Base-by-base conservation (phyloP, 805 yeast genomes). In the Candida golubevii region DNA sequence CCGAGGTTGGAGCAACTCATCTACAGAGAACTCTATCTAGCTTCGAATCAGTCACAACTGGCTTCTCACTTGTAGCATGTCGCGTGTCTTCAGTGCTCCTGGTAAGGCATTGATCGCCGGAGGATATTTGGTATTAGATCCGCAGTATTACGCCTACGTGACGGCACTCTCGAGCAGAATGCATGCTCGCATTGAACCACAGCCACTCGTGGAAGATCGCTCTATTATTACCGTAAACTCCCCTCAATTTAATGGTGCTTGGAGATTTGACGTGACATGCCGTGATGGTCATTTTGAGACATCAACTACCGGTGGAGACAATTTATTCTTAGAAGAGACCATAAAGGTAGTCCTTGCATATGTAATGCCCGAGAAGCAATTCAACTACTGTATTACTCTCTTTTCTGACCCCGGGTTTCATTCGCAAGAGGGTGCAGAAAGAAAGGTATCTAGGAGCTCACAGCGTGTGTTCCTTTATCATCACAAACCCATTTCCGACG, bases 41-140 rank as follows among this genome's bases (percentile, higher is more conserved):
- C 5, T 29, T 29, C 6, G 32, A 29, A 29, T 29, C 32, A 12
- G 23, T 18, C 5, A 18, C 23, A 3, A 18, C 23, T 6, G 32
- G n/a, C 6, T 29, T 29, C n/a, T 29, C 32, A 8, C 9, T 32
- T 29, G 32, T 12, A 10, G 8, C 35, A 57, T 55, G 58, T 38
- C 50, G 34, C 65, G 67, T 43, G 87, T 83, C 8, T 91, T 80
- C 60, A 85, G 96, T 58, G 95, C 98, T 0, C 97, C 99, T 0
- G 97, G 98, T 0, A 93, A 93, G 62, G 98, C 97, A 1, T 70
- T 93, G 26, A 56, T 93, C 10, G 97, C 93, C 0, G 99, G 99
- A 14, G 99, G 99, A 0, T 93, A 93, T 60, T 72, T 93, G 30
- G 98, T 93, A 0, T 68, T 93, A 15, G 93, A 86, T 46, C 90